Evolutionary conservation across 2,329 filamentous ascomycete species (phyloP), one percentile per base, ranked within the genome.

Genomic region (Beauveria medogensis): DNA sequence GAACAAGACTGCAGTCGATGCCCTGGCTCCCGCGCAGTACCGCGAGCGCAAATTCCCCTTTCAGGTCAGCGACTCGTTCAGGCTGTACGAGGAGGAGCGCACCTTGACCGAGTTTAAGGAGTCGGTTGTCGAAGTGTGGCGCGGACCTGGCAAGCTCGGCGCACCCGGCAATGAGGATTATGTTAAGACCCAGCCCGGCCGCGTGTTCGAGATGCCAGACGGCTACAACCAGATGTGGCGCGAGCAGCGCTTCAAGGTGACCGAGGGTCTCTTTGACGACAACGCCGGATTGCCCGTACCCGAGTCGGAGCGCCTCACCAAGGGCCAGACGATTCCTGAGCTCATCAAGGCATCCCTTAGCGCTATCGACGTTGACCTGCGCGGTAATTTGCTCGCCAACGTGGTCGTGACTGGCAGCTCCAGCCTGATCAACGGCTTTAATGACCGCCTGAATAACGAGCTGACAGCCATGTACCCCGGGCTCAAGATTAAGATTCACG

Each of bases 81-180:
- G 89, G 63, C 79, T 81, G 20, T 87, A 93, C 65, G 88, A 97
- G 75, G 92, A 99, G 78, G 94, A 97, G 73, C 90, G 93, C 58
- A 88, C 96, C 47, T 78, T 99, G 61, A 92, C 91, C 43, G 92
- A 97, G 72, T 99, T 96, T 83, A 99, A 99, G 78, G 95, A 99
- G 77, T 95, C 90, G 20, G 91, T 97, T 18, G 92, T 97, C 30
- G 92, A 97, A 75, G 86, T 93, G 16, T 99, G 94, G 93, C 84
- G 86, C 28, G 91, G 91, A 0, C 90, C 90, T 0, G 87, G 87
- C 62, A 82, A 86, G 63, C 85, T 91, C 68, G 73, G 74, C 47
- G 75, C 73, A 66, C 82, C 77, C 24, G 85, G 87, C 43, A 95
- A 93, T 71, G 86, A 94, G 70, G 92, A 97, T 47, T 80, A 85